These are phyloP conservation scores for Adenanthera pavonina DNA, from an alignment of 306 rosid species.

Conservation along the genomic window DNA sequence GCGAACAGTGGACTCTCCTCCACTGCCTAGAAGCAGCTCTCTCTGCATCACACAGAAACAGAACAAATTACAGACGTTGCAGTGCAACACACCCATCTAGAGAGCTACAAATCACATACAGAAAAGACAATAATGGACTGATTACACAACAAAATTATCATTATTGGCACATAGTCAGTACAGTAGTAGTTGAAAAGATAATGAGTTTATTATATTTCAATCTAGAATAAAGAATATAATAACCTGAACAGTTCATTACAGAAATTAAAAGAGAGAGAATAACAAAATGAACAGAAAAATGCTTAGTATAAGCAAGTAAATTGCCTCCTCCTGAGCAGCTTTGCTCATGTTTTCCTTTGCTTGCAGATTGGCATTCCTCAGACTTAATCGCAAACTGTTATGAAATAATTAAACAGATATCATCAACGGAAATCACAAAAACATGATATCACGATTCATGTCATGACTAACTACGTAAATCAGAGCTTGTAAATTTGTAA, in stretches of 20 bases:
- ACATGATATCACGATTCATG: neutral
- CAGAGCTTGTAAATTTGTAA: neutral
- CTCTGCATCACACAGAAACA: slow-evolving; percentile 60
- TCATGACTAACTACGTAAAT: neutral
- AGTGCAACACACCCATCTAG: slow-evolving; percentile 17
- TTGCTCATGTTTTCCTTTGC: slow-evolving; percentile 81
- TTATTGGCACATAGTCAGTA: neutral
- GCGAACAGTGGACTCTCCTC: slow-evolving; percentile 87
- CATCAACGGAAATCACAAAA: slow-evolving; percentile 24
- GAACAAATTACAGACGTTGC: neutral
- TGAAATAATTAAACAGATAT: neutral
- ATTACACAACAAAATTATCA: neutral
- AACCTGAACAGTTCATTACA: neutral
- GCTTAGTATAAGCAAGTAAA: neutral
- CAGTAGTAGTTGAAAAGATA: neutral
- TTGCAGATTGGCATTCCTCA: slow-evolving; percentile 87
- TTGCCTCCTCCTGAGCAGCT: slow-evolving; percentile 85
- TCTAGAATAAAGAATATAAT: neutral
- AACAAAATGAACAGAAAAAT: slow-evolving; percentile 13
- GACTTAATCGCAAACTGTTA: slow-evolving; percentile 64
- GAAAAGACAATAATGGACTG: slow-evolving; percentile 9
- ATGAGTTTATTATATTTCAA: neutral
- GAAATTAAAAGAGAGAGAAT: slow-evolving; percentile 17
- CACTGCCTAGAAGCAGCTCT: slow-evolving; percentile 87
- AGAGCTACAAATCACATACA: slow-evolving; percentile 6